Evolutionary conservation across 2,329 filamentous ascomycete genomes (phyloP).

Genomic region (Polytolypa hystricis): DNA sequence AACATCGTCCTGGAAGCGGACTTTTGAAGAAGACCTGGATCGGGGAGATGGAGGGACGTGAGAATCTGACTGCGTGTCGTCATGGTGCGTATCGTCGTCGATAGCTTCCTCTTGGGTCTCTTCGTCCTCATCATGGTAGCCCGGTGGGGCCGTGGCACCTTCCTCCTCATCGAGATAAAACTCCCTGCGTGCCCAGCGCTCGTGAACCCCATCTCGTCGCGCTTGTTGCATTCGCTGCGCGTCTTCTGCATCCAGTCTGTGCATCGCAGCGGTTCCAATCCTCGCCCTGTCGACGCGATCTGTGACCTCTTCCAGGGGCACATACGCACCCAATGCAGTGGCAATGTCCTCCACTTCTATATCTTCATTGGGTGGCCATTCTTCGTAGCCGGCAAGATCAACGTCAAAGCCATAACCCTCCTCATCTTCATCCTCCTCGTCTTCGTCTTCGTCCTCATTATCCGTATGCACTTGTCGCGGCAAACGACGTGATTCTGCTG

Average conservation of each 20-base stretch:
- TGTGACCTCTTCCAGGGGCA: slow-evolving; percentile 32
- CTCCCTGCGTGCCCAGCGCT: slow-evolving; percentile 64
- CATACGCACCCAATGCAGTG: slow-evolving; percentile 30
- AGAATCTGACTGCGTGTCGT: slow-evolving; percentile 19
- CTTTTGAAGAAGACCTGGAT: slow-evolving; percentile 68
- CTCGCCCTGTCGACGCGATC: slow-evolving; percentile 32
- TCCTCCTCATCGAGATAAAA: slow-evolving; percentile 85
- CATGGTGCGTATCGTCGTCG: slow-evolving; percentile 14
- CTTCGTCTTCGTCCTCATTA: slow-evolving; percentile 14
- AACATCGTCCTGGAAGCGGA: slow-evolving; percentile 62
- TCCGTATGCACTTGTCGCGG: neutral
- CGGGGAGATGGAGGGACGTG: slow-evolving; percentile 36
- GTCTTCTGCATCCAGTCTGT: slow-evolving; percentile 31
- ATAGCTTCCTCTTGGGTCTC: slow-evolving; percentile 44
- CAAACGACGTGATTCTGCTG: slow-evolving; percentile 8
- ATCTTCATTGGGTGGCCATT: slow-evolving; percentile 31
- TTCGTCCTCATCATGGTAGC: slow-evolving; percentile 40
- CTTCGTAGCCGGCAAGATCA: slow-evolving; percentile 20
- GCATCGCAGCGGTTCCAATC: slow-evolving; percentile 27
- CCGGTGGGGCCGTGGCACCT: slow-evolving; percentile 53
- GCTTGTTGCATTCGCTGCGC: slow-evolving; percentile 26
- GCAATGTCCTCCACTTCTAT: slow-evolving; percentile 32
- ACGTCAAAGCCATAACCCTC: slow-evolving; percentile 5
- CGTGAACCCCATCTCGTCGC: slow-evolving; percentile 41
- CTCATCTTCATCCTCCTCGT: slow-evolving; percentile 13